Base-by-base conservation (phyloP, 2,329 filamentous ascomycete species). In the Metarhizium brunneum region DNA sequence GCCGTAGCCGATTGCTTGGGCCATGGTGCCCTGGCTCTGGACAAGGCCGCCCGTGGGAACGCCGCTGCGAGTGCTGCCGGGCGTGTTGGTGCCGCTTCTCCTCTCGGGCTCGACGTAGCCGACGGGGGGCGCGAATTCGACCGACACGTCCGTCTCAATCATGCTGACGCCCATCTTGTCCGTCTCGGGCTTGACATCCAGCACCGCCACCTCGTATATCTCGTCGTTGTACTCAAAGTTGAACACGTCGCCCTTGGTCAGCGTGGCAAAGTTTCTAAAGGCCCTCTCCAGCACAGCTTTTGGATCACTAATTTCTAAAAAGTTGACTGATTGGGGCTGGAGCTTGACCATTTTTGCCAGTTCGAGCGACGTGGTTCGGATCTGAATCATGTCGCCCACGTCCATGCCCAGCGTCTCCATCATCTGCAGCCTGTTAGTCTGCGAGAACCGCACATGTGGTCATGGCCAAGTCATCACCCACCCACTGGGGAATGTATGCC, bases 181-280 rank as follows among this genome's bases (percentile, higher is more conserved):
- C 3, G 81, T 86, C 61, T 89, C 84, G 2, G 94, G 94, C 72
- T 96, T 96, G 43, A 95, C 90, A 67, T 97, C 92, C 14, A 97
- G 74, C 1, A 99, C 94, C 2, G 90, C 91, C 68, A 99, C 90
- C 60, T 94, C 87, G 74, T 94, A 99, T 10, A 91, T 80, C 58
- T 91, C 88, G 67, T 97, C 92, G 70, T 99, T 99, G 76, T 99
- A 99, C 63, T 87, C 82, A 69, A 99, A 99, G 60, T 89, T 95
- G 78, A 99, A 99, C 47, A 96, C 80, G 67, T 99, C 94, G 60
- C 91, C 92, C 66, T 92, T 90, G 3, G 92, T 96, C 16, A 97
- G 80, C 52, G 92, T 92, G 16, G 92, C 90, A 73, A 97, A 99
- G 72, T 95, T 95, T 47, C 92, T 86, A 73, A 99, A 96, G 0